Conservation (phyloP, 768 basidiomycete species). For the Tephrocybe sp. region DNA sequence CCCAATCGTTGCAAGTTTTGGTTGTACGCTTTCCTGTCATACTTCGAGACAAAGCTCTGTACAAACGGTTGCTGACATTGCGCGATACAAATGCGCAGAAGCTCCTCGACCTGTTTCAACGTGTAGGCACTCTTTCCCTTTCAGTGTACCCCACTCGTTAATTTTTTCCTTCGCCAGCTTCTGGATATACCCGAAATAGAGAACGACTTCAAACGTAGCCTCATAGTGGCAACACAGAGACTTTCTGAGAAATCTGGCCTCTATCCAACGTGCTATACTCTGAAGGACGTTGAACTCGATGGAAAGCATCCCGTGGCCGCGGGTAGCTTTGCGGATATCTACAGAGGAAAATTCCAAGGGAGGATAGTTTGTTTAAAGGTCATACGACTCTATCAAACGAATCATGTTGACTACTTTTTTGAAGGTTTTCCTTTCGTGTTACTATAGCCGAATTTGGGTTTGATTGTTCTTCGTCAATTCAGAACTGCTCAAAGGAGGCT, state of each 20-base stretch:
- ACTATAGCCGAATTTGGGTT: background rate
- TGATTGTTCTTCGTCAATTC: background rate
- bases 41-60: background rate
- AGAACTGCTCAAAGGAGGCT: slow-evolving; percentile 11
- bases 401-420: background rate
- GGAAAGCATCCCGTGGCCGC: background rate
- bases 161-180: slow-evolving; percentile 1
- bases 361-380: slow-evolving; percentile 1
- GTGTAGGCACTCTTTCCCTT: background rate
- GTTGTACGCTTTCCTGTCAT: too few species aligned
- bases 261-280: background rate
- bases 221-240: background rate
- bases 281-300: background rate
- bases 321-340: slow-evolving; percentile 2
- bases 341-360: background rate
- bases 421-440: background rate
- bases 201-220: background rate
- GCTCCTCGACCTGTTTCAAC: slow-evolving; percentile 4
- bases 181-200: background rate
- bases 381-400: background rate
- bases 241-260: background rate
- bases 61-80: background rate
- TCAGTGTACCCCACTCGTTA: background rate
- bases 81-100: background rate
- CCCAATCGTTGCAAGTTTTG: too few species aligned